These are phyloP conservation scores for Fusarium oxysporum DNA, from an alignment of 2,329 filamentous ascomycete genomes.

Conservation along the genomic window DNA sequence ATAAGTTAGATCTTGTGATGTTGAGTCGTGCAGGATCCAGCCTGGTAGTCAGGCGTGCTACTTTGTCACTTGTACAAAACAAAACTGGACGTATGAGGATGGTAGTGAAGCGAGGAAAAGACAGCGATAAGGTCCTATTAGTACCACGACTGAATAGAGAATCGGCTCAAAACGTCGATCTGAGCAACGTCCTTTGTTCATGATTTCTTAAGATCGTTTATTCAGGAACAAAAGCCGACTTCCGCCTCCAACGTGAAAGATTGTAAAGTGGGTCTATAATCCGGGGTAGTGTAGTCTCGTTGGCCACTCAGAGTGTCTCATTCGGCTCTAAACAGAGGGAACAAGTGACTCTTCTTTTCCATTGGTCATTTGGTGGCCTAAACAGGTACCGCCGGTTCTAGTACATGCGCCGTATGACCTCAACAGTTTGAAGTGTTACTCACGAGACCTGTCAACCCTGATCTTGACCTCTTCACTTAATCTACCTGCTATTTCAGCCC, in stretches of 20 bases:
- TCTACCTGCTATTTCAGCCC: conserved; percentile 1
- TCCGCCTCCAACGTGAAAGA: not conserved
- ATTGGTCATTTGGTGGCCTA: conserved; percentile 1
- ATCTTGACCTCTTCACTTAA: conserved; percentile 35
- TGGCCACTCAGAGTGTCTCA: conserved; percentile 38
- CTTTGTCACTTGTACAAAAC: not conserved
- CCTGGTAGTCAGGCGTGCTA: conserved; percentile 15
- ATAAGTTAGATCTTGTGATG: conserved; percentile 13
- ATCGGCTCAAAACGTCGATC: not conserved
- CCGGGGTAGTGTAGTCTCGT: conserved; percentile 35
- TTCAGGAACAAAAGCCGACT: conserved; percentile 8
- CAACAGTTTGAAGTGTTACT: conserved; percentile 28
- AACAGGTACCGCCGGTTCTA: conserved; percentile 17
- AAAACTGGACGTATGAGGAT: not conserved
- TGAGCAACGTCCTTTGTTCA: not conserved
- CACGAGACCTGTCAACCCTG: conserved; percentile 41
- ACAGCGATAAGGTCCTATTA: not conserved
- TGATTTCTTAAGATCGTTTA: not conserved
- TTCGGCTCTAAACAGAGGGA: not conserved
- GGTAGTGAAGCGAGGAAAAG: not conserved
- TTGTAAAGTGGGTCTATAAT: conserved; percentile 27
- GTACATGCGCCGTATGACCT: conserved; percentile 40
- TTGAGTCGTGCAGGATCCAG: not conserved
- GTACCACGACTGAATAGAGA: not conserved
- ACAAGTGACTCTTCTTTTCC: conserved; percentile 9